phyloP scores from a whole-genome alignment of 306 rosid genomes.

The Amphicarpaea edgeworthii region DNA sequence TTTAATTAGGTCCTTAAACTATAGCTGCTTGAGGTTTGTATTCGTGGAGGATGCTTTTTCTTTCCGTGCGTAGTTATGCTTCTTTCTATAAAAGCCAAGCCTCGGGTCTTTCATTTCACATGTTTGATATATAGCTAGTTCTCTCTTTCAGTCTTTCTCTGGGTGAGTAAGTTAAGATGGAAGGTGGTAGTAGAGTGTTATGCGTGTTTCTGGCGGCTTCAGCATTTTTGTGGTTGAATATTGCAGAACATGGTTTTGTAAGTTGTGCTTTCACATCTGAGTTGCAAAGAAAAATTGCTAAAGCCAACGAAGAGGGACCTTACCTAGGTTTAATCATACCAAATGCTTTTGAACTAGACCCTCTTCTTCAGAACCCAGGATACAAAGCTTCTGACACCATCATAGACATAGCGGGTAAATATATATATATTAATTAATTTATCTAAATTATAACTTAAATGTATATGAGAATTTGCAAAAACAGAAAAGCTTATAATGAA shows the following conservation, averaged over 20 bases:
- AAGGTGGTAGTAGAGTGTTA: neutral
- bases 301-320: constrained; percentile 56
- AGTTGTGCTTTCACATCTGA: constrained; percentile 40
- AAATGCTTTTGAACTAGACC: constrained; percentile 56
- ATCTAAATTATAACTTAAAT: too few species aligned
- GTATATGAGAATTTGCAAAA: too few species aligned
- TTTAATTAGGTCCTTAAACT: too few species aligned
- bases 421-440: too few species aligned
- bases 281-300: constrained; percentile 35
- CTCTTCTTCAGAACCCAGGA: constrained; percentile 59
- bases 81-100: constrained; percentile 18
- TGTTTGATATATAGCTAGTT: too few species aligned
- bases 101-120: neutral
- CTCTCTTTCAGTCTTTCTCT: too few species aligned
- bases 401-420: constrained; percentile 55
- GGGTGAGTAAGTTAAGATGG: constrained; percentile 16
- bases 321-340: constrained; percentile 67
- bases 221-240: constrained; percentile 37
- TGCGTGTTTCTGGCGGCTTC: constrained; percentile 28
- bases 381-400: constrained; percentile 40
- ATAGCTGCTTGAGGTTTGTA: too few species aligned
- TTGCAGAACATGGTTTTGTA: constrained; percentile 45
- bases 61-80: neutral
- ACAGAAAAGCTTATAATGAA: too few species aligned
- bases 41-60: neutral